phyloP scores from a whole-genome alignment of 768 basidiomycete genomes.

The Auricularia sp. region DNA sequence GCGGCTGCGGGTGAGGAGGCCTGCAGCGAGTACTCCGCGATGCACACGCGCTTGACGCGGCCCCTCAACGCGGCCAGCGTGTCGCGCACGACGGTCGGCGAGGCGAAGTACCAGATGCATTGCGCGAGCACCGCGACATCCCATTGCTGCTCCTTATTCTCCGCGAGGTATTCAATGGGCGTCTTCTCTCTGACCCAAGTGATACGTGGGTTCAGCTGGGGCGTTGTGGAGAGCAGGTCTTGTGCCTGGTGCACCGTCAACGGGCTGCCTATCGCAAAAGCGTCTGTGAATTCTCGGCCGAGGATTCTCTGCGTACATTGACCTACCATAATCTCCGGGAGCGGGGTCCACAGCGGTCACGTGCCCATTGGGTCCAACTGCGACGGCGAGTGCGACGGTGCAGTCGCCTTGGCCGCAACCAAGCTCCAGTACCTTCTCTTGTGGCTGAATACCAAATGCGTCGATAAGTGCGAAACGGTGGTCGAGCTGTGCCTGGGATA shows the following conservation, averaged over 20 bases:
- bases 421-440: slow-evolving; percentile 27
- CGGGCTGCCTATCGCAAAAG: slow-evolving; percentile 20
- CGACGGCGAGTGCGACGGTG: slow-evolving; percentile 26
- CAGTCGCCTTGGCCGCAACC: slow-evolving; percentile 35
- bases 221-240: slow-evolving; percentile 18
- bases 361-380: slow-evolving; percentile 26
- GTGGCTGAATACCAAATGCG: slow-evolving; percentile 21
- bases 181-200: slow-evolving; percentile 22
- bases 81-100: slow-evolving; percentile 20
- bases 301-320: neutral
- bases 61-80: slow-evolving; percentile 21
- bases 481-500: slow-evolving; percentile 5
- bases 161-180: slow-evolving; percentile 21
- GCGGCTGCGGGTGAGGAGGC: slow-evolving; percentile 13
- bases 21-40: slow-evolving; percentile 28
- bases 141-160: slow-evolving; percentile 13
- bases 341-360: slow-evolving; percentile 33
- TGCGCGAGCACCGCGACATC: slow-evolving; percentile 27
- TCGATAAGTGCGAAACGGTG: slow-evolving; percentile 26
- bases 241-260: slow-evolving; percentile 31
- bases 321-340: slow-evolving; percentile 26
- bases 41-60: slow-evolving; percentile 20
- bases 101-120: slow-evolving; percentile 32
- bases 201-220: slow-evolving; percentile 25
- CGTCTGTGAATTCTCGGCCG: neutral